phyloP scores from a whole-genome alignment of 2,329 filamentous ascomycete species.

The Chrysoporthe cubensis region DNA sequence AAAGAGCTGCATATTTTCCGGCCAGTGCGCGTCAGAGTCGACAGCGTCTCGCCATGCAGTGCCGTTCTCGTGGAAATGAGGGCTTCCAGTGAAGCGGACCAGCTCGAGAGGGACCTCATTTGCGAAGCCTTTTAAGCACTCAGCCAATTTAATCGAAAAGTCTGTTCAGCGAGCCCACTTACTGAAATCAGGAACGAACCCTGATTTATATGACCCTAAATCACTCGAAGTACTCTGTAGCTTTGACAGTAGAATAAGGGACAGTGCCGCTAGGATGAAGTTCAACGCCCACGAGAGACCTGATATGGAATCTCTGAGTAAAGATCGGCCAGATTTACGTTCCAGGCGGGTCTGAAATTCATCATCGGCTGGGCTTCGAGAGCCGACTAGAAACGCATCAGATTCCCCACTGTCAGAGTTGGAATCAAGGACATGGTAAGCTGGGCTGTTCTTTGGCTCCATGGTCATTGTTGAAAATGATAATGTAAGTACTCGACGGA shows the following conservation, averaged over 20 bases:
- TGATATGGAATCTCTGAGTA: background rate
- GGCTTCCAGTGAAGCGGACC: slow-evolving; percentile 16
- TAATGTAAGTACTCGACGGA: background rate
- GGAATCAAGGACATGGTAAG: slow-evolving; percentile 12
- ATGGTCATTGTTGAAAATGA: background rate
- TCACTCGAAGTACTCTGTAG: background rate
- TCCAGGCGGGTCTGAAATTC: background rate
- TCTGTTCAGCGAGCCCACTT: background rate
- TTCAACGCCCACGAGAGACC: background rate
- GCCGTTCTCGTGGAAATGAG: slow-evolving; percentile 17
- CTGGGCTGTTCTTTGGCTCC: background rate
- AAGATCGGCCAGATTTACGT: background rate
- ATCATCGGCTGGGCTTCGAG: background rate
- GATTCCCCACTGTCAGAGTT: slow-evolving; percentile 11
- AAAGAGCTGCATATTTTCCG: slow-evolving; percentile 9
- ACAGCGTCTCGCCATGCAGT: slow-evolving; percentile 12
- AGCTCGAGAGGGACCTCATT: background rate
- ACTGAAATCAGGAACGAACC: slow-evolving; percentile 12
- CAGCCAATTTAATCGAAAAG: background rate
- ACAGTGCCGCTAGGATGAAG: background rate
- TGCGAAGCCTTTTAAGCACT: background rate
- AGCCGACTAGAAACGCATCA: slow-evolving; percentile 3
- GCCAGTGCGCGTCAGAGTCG: slow-evolving; percentile 7
- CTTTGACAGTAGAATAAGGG: slow-evolving; percentile 3
- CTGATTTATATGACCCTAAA: slow-evolving; percentile 10